Base-by-base conservation (phyloP, 2,329 filamentous ascomycete genomes). In the Pseudophaeomoniella oleicola region DNA sequence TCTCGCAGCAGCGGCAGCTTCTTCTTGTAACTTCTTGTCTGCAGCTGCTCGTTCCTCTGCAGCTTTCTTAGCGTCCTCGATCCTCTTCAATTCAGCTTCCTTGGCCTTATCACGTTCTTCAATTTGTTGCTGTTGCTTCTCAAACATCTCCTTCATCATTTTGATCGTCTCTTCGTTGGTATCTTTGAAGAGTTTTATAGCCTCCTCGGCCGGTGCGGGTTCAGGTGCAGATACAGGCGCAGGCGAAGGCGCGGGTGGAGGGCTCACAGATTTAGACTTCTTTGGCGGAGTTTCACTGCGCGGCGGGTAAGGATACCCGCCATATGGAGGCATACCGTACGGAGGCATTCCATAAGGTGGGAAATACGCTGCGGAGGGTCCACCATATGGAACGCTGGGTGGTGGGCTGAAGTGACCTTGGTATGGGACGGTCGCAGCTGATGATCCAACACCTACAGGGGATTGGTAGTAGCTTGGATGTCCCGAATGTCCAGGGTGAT, bases 21-120 rank as follows among this genome's bases (percentile, higher is more conserved):
- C 59, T 15, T 53, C 52, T 3, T 54, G 57, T 1, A 59, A 57
- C 36, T 49, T 48, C 40, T 48, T 49, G 15, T 47, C 50, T 1
- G 52, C 51, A 0, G 55, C 56, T 0, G 59, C 56, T 2, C 56
- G 57, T 42, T 58, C 50, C 51, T 61, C 41, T 47, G 68, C 56
- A 45, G 63, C 56, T 35, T 57, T 50, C 38, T 60, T 61, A 37
- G 63, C 65, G 33, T 57, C 60, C 3, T 57, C 55, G 42, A 58
- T 55, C 4, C 65, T 64, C 35, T 61, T 62, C 6, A 16, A 6
- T 41, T 66, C 63, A 4, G 61, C 55, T 31, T 60, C 63, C 44
- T 62, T 60, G 38, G 65, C 64, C 6, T 65, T 61, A 45, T 69
- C 66, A 12, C 59, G 57, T 22, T 63, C 62, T 37, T 49, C 46